Percentiles rank a stretch among this genome's conserved stretches.
These are phyloP conservation scores for Chlamydomonas incerta DNA, from an alignment of 139 green algal species.

Conservation along the genomic window DNA sequence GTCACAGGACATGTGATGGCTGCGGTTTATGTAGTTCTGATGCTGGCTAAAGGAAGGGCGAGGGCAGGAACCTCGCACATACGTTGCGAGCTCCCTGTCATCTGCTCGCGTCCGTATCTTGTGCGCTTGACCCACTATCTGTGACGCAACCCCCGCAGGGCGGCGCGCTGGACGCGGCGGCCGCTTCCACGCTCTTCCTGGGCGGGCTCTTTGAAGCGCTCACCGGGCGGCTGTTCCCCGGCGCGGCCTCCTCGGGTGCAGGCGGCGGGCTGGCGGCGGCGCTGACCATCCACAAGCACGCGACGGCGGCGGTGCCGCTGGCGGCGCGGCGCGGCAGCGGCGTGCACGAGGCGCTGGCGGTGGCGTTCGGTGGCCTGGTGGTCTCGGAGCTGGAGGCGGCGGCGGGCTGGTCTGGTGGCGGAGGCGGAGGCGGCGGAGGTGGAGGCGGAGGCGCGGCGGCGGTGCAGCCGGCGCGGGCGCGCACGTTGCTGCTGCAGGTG, in stretches of 20 bases:
- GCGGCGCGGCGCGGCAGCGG: slow-evolving; percentile 40
- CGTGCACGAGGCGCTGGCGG: slow-evolving; percentile 55
- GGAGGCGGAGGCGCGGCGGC: background rate
- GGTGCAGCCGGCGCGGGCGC: slow-evolving; percentile 5
- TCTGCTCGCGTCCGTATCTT: no score
- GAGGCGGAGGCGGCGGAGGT: slow-evolving; percentile 3
- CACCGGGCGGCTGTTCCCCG: slow-evolving; percentile 23
- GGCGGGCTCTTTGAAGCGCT: slow-evolving; percentile 30
- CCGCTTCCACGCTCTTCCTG: slow-evolving; percentile 10
- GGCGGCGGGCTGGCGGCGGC: slow-evolving; percentile 51
- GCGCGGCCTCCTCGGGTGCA: background rate
- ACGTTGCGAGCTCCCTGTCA: no score
- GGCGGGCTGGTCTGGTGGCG: background rate
- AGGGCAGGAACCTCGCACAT: no score
- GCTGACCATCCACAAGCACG: slow-evolving; percentile 61
- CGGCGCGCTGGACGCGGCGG: slow-evolving; percentile 8
- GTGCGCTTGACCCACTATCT: no score
- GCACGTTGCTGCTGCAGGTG: slow-evolving; percentile 33
- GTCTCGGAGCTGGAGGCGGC: slow-evolving; percentile 42
- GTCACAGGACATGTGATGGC: no score
- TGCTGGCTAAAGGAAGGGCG: no score
- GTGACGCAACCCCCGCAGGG: slow-evolving; percentile 8
- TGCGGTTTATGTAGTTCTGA: no score
- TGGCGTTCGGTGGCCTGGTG: slow-evolving; percentile 56
- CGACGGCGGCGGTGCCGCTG: slow-evolving; percentile 40